Evolutionary conservation across 2,329 filamentous ascomycete genomes (phyloP).

Genomic region (Colletotrichum destructivum): DNA sequence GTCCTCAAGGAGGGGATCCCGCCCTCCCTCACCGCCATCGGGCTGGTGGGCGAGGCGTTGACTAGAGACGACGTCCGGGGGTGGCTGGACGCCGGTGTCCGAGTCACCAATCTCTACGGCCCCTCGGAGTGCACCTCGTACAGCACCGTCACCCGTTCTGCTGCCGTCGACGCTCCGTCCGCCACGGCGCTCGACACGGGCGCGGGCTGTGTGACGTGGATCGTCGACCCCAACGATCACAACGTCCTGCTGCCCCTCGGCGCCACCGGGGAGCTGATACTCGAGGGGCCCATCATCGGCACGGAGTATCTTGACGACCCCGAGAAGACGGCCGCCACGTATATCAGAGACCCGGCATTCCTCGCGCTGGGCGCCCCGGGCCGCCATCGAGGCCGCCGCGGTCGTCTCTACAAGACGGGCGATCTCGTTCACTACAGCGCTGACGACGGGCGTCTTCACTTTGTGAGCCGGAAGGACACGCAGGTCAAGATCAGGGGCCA

Average conservation of each 20-base stretch:
- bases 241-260: conserved; percentile 44
- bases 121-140: conserved; percentile 7
- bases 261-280: conserved; percentile 44
- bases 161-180: conserved; percentile 43
- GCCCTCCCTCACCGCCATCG: background rate
- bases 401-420: conserved; percentile 46
- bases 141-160: conserved; percentile 45
- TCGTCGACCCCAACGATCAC: conserved; percentile 44
- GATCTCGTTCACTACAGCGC: conserved; percentile 45
- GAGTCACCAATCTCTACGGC: background rate
- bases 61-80: background rate
- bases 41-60: background rate
- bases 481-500: too few species aligned
- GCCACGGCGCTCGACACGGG: conserved; percentile 25
- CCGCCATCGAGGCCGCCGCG: conserved; percentile 8
- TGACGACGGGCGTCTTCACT: conserved; percentile 46
- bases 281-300: conserved; percentile 39
- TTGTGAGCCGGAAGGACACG: conserved; percentile 49
- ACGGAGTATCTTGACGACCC: conserved; percentile 12
- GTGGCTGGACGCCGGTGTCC: background rate
- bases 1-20: background rate
- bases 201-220: conserved; percentile 33
- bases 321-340: conserved; percentile 10
- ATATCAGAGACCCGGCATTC: conserved; percentile 44
- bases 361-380: conserved; percentile 42